Base-by-base conservation (phyloP, 2,329 filamentous ascomycete species). In the Trichoderma cornu-damae region DNA sequence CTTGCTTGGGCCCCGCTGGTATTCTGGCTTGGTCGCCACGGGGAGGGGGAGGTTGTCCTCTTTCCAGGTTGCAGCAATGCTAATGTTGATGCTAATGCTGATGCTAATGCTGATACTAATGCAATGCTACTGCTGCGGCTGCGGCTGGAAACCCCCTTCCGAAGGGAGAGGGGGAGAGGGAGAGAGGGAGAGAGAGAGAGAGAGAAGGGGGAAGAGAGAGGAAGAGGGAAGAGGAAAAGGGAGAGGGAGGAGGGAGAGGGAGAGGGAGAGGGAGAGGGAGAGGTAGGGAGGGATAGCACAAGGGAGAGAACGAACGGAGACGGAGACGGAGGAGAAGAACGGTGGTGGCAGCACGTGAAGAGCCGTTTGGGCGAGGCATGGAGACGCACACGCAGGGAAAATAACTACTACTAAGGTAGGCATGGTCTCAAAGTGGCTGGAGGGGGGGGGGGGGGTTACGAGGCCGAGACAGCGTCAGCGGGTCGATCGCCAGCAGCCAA, bases 331-430 rank as follows among this genome's bases (percentile, higher is more conserved):
- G 16, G 28, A 26, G 35, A 26, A 38, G 32, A 49, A 42, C 9
- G 42, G 24, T 42, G 47, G 56, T 34, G 52, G 32, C 58, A 46
- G 58, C 58, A 59, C 58, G 52, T 59, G 58, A 59, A 51, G 49
- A 30, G 24, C 28, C 26, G 47, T 30, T n/a, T 47, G 40, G 49
- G 20, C 5, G 44, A 47, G 49, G 18, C 18, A 42, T 43, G 49
- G 49, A 42, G 28, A 20, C 28, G 35, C 44, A 32, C 26, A 35
- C n/a, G n/a, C n/a, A n/a, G n/a, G n/a, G n/a, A n/a, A n/a, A n/a
- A n/a, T n/a, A n/a, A n/a, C n/a, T n/a, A n/a, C n/a, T n/a, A n/a
- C n/a, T n/a, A n/a, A n/a, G n/a, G n/a, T n/a, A n/a, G n/a, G n/a
- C n/a, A n/a, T n/a, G n/a, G n/a, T n/a, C n/a, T n/a, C n/a, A n/a